Conservation (phyloP, 108 stramenopile genomes). For the Parmales sp. region DNA sequence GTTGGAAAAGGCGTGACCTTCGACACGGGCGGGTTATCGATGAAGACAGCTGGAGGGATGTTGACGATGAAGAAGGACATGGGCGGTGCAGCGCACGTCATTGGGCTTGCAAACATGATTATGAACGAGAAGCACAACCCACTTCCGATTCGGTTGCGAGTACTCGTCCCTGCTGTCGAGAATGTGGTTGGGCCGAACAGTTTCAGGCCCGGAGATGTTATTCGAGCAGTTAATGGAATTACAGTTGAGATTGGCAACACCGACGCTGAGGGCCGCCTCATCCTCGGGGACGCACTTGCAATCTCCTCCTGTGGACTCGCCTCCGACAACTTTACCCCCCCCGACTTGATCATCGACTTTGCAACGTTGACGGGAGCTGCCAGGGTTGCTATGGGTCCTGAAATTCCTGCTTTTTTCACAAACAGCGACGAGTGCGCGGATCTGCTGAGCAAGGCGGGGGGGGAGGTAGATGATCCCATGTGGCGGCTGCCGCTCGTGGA, state of each 20-base stretch:
- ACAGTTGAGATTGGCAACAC: constrained; percentile 50
- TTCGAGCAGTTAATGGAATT: constrained; percentile 26
- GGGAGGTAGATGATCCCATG: constrained; percentile 6
- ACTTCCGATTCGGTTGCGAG: neutral
- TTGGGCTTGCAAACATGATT: constrained; percentile 26
- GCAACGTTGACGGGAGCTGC: constrained; percentile 64
- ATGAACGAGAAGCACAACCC: constrained; percentile 6
- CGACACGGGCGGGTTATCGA: constrained; percentile 40
- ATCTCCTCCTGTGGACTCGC: too few relatives aligned
- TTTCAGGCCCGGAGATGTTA: constrained; percentile 18
- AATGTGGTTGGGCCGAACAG: constrained; percentile 17
- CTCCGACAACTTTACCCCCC: neutral
- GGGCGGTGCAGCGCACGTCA: constrained; percentile 33
- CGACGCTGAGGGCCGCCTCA: constrained; percentile 52
- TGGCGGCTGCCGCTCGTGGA: constrained; percentile 40
- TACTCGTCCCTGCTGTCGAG: constrained; percentile 15
- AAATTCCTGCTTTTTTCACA: constrained; percentile 39
- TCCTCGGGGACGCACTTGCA: constrained; percentile 48
- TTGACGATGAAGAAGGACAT: constrained; percentile 44
- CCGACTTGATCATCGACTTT: constrained; percentile 41
- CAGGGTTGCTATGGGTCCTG: constrained; percentile 44
- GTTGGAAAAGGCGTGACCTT: constrained; percentile 44
- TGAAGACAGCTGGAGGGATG: constrained; percentile 34
- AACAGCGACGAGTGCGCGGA: constrained; percentile 3
- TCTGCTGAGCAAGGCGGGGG: neutral